A percentile compares a stretch with the other conserved stretches of the same genome.
Conservation (phyloP, 164 flowering plant genomes). For the Cinnamomum chago region DNA sequence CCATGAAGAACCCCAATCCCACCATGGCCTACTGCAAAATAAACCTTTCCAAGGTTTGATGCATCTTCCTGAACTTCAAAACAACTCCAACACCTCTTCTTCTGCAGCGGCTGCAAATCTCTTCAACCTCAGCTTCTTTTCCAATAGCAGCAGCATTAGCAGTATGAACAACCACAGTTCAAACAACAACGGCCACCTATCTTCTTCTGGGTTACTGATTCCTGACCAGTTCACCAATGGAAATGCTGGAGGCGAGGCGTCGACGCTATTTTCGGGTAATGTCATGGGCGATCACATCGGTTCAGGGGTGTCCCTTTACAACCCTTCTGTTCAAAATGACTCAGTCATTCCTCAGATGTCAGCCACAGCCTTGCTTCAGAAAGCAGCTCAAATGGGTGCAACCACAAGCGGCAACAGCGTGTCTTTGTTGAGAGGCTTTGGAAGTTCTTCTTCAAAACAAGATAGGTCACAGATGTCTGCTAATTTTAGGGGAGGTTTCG, state of each 20-base stretch:
- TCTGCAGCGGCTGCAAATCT: slow-evolving; percentile 30
- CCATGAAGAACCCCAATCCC: slow-evolving; percentile 32
- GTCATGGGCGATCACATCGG: slow-evolving; percentile 31
- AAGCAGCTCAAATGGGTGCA: slow-evolving; percentile 78
- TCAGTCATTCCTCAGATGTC: slow-evolving; percentile 54
- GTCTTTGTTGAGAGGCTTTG: slow-evolving; percentile 43
- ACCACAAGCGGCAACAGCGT: slow-evolving; percentile 45
- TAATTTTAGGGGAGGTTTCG: slow-evolving; percentile 23
- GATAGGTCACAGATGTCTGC: slow-evolving; percentile 18
- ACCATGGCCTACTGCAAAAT: slow-evolving; percentile 31
- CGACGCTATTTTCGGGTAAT: slow-evolving; percentile 36
- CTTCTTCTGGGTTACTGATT: slow-evolving; percentile 29
- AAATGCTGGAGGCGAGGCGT: slow-evolving; percentile 23
- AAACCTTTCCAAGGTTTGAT: slow-evolving; percentile 52
- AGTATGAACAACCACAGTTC: slow-evolving; percentile 22
- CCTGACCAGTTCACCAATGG: slow-evolving; percentile 34
- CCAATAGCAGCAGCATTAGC: slow-evolving; percentile 28
- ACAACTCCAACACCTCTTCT: slow-evolving; percentile 22
- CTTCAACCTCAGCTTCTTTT: slow-evolving; percentile 53
- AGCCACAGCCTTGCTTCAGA: slow-evolving; percentile 83
- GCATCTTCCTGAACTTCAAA: slow-evolving; percentile 60
- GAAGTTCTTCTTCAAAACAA: slow-evolving; percentile 30
- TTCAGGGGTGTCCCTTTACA: slow-evolving; percentile 29
- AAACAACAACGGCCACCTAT: slow-evolving; percentile 14
- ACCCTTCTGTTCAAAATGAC: slow-evolving; percentile 27